Conservation (phyloP, 169 alveolate genomes). For the Plasmodium chabaudi region DNA sequence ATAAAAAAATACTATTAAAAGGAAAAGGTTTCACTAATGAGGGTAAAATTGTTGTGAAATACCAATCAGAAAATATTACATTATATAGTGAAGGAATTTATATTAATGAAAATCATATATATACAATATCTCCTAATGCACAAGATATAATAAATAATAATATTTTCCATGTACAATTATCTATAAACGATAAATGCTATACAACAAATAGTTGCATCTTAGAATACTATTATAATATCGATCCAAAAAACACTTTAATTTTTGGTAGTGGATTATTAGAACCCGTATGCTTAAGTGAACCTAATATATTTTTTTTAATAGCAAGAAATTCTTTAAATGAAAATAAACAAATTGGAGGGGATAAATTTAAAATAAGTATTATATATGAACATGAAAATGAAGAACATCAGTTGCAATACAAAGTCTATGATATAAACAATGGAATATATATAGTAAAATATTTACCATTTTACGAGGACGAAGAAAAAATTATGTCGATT, state of each 20-base stretch:
- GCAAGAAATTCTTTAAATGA: conserved; percentile 65
- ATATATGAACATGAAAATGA: conserved; percentile 21
- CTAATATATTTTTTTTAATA: conserved; percentile 42
- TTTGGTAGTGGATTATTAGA: conserved; percentile 70
- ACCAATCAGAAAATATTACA: conserved; percentile 30
- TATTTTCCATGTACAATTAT: conserved; percentile 52
- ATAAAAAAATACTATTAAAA: conserved; percentile 39
- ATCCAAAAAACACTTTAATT: conserved; percentile 41
- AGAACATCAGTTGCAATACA: conserved; percentile 27
- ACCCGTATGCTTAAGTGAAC: conserved; percentile 55
- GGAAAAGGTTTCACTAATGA: conserved; percentile 71
- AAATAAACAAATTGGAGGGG: conserved; percentile 66
- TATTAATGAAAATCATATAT: conserved; percentile 67
- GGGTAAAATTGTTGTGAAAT: conserved; percentile 45
- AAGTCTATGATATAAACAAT: conserved; percentile 43
- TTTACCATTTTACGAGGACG: conserved; percentile 23
- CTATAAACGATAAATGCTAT: conserved; percentile 70
- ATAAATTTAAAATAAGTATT: conserved; percentile 52
- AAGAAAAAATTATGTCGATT: neutral
- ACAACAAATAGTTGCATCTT: conserved; percentile 55
- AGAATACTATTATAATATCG: conserved; percentile 61
- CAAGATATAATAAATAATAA: conserved; percentile 46
- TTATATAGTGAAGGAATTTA: conserved; percentile 63
- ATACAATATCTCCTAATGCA: conserved; percentile 61
- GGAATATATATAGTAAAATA: conserved; percentile 61